Base-by-base conservation (phyloP, 176 grass and related monocot genomes). In the Lolium multiflorum region DNA sequence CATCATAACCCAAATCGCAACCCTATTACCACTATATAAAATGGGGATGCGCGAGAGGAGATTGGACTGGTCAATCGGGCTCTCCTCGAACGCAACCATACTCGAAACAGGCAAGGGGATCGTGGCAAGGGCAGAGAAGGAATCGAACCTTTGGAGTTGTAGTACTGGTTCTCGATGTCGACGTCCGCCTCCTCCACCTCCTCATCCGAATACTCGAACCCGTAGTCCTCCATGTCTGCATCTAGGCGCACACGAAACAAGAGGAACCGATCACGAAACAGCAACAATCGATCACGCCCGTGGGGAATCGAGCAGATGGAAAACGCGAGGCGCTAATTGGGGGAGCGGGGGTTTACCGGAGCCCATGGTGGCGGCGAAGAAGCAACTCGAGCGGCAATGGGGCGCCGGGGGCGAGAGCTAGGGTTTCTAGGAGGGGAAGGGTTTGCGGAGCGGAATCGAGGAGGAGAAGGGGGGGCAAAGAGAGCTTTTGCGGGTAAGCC, bases 151-250 rank as follows among this genome's bases (percentile, higher is more conserved):
- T 99, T 99, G 22, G 97, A 99, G 76, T 99, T 99, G 89, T 99
- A 99, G 72, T 99, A 99, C 75, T 99, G 97, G 69, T 99, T 99
- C 97, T 99, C 97, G 26, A 99, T 99, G 77, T 99, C 97, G 73
- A 99, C 97, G 74, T 99, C 97, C 87, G 96, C 94, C 84, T 99
- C 94, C 86, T 99, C 94, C 15, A 90, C 90, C 85, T 99, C 97
- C 7, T 99, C 97, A 11, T 99, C 97, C 2, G 97, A 99, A 77
- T 99, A 99, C 90, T 99, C 97, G 47, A 99, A 99, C 25, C 97
- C 97, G 73, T 99, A 99, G 28, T 99, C 97, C 85, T 99, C 97
- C 97, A 99, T 99, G 74, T 99, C 97, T 14, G 94, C 94, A 92
- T 99, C 97, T 98, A 76, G 31, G 31, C 15, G 18, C 14, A 41